Base-by-base conservation (phyloP, 1,284 basidiomycete species). In the Cronartium quercuum region DNA sequence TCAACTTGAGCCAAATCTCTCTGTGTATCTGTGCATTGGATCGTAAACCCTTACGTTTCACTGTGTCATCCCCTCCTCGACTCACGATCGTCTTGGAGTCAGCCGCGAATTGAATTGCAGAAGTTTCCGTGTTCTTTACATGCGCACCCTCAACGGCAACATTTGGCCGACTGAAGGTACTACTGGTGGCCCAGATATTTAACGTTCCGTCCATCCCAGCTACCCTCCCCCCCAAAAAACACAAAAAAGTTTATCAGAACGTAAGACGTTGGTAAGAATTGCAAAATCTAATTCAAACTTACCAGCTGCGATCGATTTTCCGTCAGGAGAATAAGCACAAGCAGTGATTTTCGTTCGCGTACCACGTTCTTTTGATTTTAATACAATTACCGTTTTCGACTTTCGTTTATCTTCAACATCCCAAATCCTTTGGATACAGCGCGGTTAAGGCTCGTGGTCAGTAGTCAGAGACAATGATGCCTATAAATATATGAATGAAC, bases 281-380 rank as follows among this genome's bases (percentile, higher is more conserved):
- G 7, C 38, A 24, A 35, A 34, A 41, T 24, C n/a, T 21, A 24
- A 18, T 4, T 35, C 21, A 1, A 9, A 83, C 89, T 79, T 80
- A 92, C 93, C 90, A 78, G 90, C 92, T 68, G 89, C 90, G 77
- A 97, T 92, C 78, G 89, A 83, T 77, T 86, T 89, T 40, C 91
- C 94, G 82, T 97, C 93, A 15, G 86, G 86, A 65, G 90, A 92
- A 83, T 93, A 96, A 24, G 87, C 87, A 80, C 92, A 94, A 4
- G 90, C 83, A 5, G 90, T 91, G 15, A 98, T 90, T 81, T 93
- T 94, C 12, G 95, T 98, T 77, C 94, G 86, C 18, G 91, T 90
- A n/a, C 96, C 96, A 65, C 94, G 86, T 78, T 95, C 92, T 82
- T 95, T 97, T 21, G 92, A 94, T 83, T 94, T 95, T 78, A 97